phyloP scores from a whole-genome alignment of 805 yeast genomes.

The Citeromyces matritensis region DNA sequence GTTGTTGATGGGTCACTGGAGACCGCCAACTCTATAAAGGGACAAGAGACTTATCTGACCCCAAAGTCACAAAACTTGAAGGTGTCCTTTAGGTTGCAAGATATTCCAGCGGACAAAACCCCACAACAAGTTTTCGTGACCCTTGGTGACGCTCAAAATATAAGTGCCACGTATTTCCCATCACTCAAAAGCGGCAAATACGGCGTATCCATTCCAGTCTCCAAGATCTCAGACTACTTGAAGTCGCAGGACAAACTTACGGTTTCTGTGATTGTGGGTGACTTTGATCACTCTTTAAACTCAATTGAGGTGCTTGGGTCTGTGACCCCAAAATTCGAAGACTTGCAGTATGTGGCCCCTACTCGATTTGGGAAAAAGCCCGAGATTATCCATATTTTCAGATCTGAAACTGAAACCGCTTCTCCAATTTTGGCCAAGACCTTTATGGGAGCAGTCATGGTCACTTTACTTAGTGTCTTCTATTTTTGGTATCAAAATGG shows the following conservation, averaged over 20 bases:
- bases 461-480: constrained; percentile 24
- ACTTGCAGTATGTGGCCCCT: constrained; percentile 7
- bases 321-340: constrained; percentile 5
- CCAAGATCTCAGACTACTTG: constrained; percentile 10
- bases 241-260: constrained; percentile 7
- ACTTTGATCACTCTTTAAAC: constrained; percentile 4
- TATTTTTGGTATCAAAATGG: constrained; percentile 24
- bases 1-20: too few species aligned
- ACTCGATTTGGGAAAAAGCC: constrained; percentile 31
- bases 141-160: constrained; percentile 6
- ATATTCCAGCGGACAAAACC: neutral
- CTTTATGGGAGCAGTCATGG: constrained; percentile 28
- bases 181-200: constrained; percentile 5
- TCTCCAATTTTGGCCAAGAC: constrained; percentile 32
- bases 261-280: constrained; percentile 13
- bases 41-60: too few species aligned
- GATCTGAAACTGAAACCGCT: constrained; percentile 34
- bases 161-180: constrained; percentile 7
- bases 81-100: too few species aligned
- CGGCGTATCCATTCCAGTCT: constrained; percentile 6
- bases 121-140: constrained; percentile 13
- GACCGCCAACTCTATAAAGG: too few species aligned
- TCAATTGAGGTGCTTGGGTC: constrained; percentile 6
- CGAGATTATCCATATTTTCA: constrained; percentile 53
- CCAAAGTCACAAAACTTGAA: too few species aligned